Evolutionary conservation across 129 eudicot species (phyloP), one percentile per base, ranked within the genome.

Genomic region (Calendula officinalis): DNA sequence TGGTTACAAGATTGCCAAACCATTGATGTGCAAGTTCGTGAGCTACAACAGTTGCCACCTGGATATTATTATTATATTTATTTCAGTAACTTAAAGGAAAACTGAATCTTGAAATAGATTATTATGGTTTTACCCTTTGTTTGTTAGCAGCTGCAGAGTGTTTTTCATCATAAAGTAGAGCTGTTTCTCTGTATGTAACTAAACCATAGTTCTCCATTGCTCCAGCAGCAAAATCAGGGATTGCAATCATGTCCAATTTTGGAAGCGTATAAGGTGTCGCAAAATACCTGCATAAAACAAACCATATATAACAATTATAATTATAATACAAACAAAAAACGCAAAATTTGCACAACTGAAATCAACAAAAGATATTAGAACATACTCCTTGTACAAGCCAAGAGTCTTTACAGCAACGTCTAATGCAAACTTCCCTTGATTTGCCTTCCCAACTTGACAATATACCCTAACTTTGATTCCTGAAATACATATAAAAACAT

Each of bases 11-110:
- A 84, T 94, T 94, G 46, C 99, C 99, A 73, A 94, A 94, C 99
- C 99, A 94, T 70, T 94, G 99, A 60, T 94, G 99, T 44, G 97
- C 97, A 75, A 94, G 89, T 77, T 94, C 99, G 84, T 94, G 99
- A 64, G 99, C 97, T 46, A 94, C 95, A 64, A 87, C 95, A 68
- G 83, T 80, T 56, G 97, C 90, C 70, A 91, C 97, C 97, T 91
- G 79, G 57, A 78, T 35, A 22, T 22, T 22, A 22, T 22, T 22
- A 22, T 22, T 22, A 22, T 22, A 42, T 13, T 34, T 17, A 57
- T 44, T 39, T 48, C 66, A 64, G 40, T 48, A 11, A 15, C 17
- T 68, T 16, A 61, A 57, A 40, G 17, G 37, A 34, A 41, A 37
- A 33, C n/a, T 34, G 13, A 68, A 12, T 67, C 47, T 60, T 53